These are phyloP conservation scores for Geosmithia morbida DNA, from an alignment of 2,329 filamentous ascomycete species.

Conservation along the genomic window DNA sequence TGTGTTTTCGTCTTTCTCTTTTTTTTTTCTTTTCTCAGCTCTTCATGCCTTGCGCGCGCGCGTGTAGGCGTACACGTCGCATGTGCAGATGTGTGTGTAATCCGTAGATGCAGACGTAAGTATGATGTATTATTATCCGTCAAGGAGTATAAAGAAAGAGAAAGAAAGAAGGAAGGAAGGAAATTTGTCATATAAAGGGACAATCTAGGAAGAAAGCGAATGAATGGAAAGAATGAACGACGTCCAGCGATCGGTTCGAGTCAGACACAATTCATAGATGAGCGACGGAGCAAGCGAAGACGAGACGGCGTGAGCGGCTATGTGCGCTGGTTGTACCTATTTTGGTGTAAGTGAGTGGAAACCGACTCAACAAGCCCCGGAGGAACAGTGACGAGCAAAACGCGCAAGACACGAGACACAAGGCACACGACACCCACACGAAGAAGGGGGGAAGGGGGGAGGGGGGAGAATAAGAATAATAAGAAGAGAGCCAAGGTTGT, in stretches of 20 bases:
- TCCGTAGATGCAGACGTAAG: too few species aligned
- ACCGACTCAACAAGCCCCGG: neutral
- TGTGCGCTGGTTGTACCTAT: neutral
- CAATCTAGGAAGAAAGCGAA: neutral
- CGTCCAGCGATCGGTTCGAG: conserved; percentile 2
- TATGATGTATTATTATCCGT: too few species aligned
- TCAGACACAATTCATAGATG: neutral
- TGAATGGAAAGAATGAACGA: neutral
- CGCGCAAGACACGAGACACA: neutral
- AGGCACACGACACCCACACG: too few species aligned
- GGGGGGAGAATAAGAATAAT: neutral
- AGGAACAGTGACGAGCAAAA: too few species aligned
- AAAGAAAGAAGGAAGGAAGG: too few species aligned
- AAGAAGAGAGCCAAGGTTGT: neutral
- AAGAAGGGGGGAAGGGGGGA: too few species aligned
- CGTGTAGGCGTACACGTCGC: neutral
- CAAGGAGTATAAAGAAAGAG: too few species aligned
- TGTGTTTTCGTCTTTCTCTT: neutral
- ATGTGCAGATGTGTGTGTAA: neutral
- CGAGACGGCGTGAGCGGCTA: neutral
- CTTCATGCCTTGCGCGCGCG: neutral
- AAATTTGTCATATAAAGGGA: neutral
- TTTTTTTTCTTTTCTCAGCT: too few species aligned
- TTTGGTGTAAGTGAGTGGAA: conserved; percentile 1
- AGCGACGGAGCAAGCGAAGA: neutral